These are phyloP conservation scores for Trichocladium uniseriatum DNA, from an alignment of 495 filamentous ascomycete genomes.

Conservation along the genomic window DNA sequence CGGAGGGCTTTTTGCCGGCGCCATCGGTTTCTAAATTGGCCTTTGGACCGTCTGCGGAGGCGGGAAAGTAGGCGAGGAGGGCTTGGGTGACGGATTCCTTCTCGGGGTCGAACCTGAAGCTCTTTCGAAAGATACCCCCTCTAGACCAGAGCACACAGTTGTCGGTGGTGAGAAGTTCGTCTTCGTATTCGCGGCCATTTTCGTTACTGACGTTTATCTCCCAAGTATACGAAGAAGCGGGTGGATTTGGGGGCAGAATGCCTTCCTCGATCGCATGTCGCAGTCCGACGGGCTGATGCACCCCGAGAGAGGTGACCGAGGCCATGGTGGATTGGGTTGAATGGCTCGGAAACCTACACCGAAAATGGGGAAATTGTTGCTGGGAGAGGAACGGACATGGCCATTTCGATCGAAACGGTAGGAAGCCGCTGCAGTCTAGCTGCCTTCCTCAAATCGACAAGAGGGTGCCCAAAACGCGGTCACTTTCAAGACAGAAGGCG, in stretches of 20 bases:
- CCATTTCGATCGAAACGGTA: slow-evolving; percentile 1
- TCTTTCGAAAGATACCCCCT: slow-evolving; percentile 73
- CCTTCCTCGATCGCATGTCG: slow-evolving; percentile 75
- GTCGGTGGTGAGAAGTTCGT: slow-evolving; percentile 80
- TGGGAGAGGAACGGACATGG: not conserved
- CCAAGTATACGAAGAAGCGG: slow-evolving; percentile 64
- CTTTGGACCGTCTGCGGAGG: slow-evolving; percentile 34
- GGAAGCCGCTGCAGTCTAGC: not conserved
- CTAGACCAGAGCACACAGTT: slow-evolving; percentile 85
- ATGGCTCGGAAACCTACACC: not conserved
- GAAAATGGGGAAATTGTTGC: not conserved
- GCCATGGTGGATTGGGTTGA: slow-evolving; percentile 55
- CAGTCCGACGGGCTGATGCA: slow-evolving; percentile 76
- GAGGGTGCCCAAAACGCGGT: not conserved
- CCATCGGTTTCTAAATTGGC: not conserved
- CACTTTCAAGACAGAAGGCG: slow-evolving; percentile 7
- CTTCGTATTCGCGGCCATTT: slow-evolving; percentile 45
- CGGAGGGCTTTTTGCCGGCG: slow-evolving; percentile 7
- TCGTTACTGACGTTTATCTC: slow-evolving; percentile 40
- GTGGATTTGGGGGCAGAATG: slow-evolving; percentile 61
- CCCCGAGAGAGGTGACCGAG: slow-evolving; percentile 73
- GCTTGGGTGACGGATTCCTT: slow-evolving; percentile 77
- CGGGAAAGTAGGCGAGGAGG: slow-evolving; percentile 71
- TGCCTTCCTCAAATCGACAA: not conserved
- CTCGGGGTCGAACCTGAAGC: slow-evolving; percentile 80